These are phyloP conservation scores for Endogone sp. DNA, from an alignment of 192 early-diverging fungal species.

Conservation along the genomic window DNA sequence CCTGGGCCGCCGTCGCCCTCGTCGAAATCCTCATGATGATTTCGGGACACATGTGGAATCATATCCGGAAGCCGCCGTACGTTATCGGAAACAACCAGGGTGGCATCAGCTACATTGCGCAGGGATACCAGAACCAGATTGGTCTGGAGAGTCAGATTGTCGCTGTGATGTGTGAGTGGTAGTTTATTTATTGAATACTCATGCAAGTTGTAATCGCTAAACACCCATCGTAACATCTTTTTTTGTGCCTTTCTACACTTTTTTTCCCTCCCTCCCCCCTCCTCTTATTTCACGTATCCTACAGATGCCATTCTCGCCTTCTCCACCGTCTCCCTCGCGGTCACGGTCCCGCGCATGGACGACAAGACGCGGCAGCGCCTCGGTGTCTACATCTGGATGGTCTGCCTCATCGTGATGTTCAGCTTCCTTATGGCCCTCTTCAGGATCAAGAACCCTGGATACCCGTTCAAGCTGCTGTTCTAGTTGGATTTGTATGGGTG, in stretches of 20 bases:
- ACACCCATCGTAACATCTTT: background rate
- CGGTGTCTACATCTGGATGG: slow-evolving; percentile 53
- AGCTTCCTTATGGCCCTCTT: slow-evolving; percentile 63
- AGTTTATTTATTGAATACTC: background rate
- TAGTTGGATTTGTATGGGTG: slow-evolving; percentile 9
- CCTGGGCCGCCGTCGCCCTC: slow-evolving; percentile 51
- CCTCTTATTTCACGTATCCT: background rate
- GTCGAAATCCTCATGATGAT: slow-evolving; percentile 65
- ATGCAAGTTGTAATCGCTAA: background rate
- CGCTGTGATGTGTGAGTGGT: slow-evolving; percentile 61
- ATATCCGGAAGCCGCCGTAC: slow-evolving; percentile 73
- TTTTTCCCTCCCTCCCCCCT: background rate
- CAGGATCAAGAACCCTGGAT: slow-evolving; percentile 63
- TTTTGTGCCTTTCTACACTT: background rate
- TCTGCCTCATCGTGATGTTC: slow-evolving; percentile 63
- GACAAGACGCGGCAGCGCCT: slow-evolving; percentile 50
- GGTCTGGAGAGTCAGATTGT: slow-evolving; percentile 71
- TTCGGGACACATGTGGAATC: slow-evolving; percentile 85
- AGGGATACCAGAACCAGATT: slow-evolving; percentile 66
- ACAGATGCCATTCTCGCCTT: slow-evolving; percentile 59
- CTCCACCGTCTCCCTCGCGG: slow-evolving; percentile 48
- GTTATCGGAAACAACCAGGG: slow-evolving; percentile 45
- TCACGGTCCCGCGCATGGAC: slow-evolving; percentile 48
- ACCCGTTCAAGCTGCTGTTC: slow-evolving; percentile 62
- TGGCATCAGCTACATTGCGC: slow-evolving; percentile 52